Conservation (phyloP, 164 flowering plant species). For the Paratinospora sagittata region DNA sequence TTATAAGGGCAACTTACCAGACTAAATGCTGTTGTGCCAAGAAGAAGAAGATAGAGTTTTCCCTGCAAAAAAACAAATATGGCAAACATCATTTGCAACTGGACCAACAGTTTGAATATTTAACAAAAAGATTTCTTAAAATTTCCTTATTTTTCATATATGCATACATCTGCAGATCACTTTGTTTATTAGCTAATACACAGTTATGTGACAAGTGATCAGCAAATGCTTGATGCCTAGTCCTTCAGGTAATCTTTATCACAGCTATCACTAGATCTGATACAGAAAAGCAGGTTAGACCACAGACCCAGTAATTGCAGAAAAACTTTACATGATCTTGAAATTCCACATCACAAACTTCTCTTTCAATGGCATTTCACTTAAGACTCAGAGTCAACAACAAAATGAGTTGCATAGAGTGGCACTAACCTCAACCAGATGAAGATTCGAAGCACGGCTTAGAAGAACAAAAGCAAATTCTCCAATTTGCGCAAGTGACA, state of each 20-base stretch:
- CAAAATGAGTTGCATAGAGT: neutral
- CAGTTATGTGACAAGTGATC: neutral
- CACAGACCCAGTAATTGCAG: no score
- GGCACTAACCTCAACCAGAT: conserved; percentile 77
- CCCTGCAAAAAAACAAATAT: conserved; percentile 45
- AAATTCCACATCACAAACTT: neutral
- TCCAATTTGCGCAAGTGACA: conserved; percentile 96
- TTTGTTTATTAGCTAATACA: no score
- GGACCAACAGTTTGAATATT: neutral
- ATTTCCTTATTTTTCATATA: neutral
- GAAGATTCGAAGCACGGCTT: conserved; percentile 94
- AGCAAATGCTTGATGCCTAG: no score
- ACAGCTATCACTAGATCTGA: no score
- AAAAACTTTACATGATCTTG: no score
- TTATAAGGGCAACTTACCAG: conserved; percentile 42
- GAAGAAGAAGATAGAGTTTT: conserved; percentile 74
- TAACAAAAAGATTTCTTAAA: neutral
- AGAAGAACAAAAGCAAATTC: conserved; percentile 97
- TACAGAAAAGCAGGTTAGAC: no score
- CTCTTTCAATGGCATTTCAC: neutral
- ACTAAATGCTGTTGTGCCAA: conserved; percentile 97
- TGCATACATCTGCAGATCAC: neutral
- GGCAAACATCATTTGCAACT: neutral
- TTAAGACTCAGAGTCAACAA: neutral
- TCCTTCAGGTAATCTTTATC: no score